Conservation (phyloP, 2,329 filamentous ascomycete species). For the Akanthomyces muscarius region DNA sequence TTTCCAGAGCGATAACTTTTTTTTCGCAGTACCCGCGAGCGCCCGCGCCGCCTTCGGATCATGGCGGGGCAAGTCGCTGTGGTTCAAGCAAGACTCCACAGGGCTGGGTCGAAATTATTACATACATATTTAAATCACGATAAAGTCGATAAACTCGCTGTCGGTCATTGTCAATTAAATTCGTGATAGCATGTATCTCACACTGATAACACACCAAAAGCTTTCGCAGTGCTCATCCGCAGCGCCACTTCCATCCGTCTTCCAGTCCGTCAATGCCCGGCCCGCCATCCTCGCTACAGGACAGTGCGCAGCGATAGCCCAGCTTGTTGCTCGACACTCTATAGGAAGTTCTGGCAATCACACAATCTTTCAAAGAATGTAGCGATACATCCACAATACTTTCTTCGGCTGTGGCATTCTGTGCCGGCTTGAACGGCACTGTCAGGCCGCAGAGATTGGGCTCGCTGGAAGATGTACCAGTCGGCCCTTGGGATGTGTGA, state of each 20-base stretch:
- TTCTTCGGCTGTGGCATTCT: neutral
- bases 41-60: slow-evolving; percentile 6
- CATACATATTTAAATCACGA: neutral
- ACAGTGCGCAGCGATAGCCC: slow-evolving; percentile 5
- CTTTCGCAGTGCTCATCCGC: neutral
- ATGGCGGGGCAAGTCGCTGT: slow-evolving; percentile 6
- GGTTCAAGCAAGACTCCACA: slow-evolving; percentile 1
- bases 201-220: neutral
- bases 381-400: neutral
- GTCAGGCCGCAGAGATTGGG: neutral
- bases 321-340: neutral
- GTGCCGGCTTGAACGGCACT: neutral
- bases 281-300: slow-evolving; percentile 10
- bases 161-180: neutral
- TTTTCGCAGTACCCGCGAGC: slow-evolving; percentile 1
- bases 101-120: neutral
- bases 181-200: neutral
- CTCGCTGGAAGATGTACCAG: neutral
- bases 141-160: neutral
- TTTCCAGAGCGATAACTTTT: slow-evolving; percentile 3
- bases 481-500: neutral
- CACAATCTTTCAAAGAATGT: slow-evolving; percentile 5
- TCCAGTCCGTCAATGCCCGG: slow-evolving; percentile 5
- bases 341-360: slow-evolving; percentile 11
- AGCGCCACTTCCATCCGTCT: slow-evolving; percentile 17